phyloP scores from a whole-genome alignment of 208 protist species.

The Strigomonas culicis region DNA sequence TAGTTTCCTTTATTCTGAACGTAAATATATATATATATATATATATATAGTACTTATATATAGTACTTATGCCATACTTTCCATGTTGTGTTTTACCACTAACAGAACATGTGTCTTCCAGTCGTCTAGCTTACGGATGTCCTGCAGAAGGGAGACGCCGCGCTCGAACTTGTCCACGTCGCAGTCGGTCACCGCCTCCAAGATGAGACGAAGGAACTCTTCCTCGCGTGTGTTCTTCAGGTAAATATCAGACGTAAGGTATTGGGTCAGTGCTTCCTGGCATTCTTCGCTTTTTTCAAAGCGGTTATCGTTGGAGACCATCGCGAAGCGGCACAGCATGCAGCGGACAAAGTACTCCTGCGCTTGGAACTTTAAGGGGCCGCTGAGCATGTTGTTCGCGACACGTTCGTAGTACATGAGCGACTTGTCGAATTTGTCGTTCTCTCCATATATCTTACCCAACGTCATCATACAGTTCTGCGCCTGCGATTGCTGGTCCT shows the following conservation, averaged over 20 bases:
- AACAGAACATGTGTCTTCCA: constrained; percentile 86
- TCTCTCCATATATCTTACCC: constrained; percentile 72
- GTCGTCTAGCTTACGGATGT: constrained; percentile 75
- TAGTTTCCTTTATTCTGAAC: too few species aligned
- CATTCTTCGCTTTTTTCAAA: constrained; percentile 65
- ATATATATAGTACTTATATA: constrained; percentile 1
- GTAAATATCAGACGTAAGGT: constrained; percentile 57
- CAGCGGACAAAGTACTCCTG: constrained; percentile 84
- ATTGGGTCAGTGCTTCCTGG: constrained; percentile 61
- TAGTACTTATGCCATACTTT: constrained; percentile 46
- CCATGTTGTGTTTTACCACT: constrained; percentile 82
- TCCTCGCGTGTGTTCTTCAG: constrained; percentile 78
- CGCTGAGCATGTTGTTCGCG: constrained; percentile 57
- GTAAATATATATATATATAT: constrained; percentile 3
- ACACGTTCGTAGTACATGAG: constrained; percentile 80
- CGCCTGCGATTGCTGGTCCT: constrained; percentile 69
- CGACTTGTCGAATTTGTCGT: constrained; percentile 76
- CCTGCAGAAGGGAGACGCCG: constrained; percentile 67
- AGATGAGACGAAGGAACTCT: constrained; percentile 62
- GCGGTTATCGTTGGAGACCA: constrained; percentile 72
- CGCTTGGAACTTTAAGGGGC: constrained; percentile 78
- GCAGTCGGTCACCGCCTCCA: constrained; percentile 62
- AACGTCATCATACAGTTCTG: constrained; percentile 82
- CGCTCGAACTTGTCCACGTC: constrained; percentile 80
- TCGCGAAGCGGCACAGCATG: constrained; percentile 78